Percentiles rank a stretch among this genome's conserved stretches.
phyloP scores from a whole-genome alignment of 2,329 filamentous ascomycete species.

The Cordyceps javanica region DNA sequence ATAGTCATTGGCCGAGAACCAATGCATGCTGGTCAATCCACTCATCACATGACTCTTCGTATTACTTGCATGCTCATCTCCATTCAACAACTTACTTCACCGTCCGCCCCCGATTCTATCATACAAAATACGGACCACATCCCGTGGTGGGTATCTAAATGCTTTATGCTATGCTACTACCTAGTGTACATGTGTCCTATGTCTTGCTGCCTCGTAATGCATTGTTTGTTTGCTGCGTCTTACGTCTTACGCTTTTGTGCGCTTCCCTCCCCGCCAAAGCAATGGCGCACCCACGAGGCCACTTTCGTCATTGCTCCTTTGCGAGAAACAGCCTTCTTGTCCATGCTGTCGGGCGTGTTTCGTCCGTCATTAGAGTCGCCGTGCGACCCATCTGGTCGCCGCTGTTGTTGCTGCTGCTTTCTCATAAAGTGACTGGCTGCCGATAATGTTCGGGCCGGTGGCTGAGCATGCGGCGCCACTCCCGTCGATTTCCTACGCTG shows the following conservation, averaged over 20 bases:
- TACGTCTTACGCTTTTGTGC: neutral
- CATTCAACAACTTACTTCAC: neutral
- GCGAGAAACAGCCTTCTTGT: neutral
- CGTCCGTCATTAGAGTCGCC: constrained; percentile 1
- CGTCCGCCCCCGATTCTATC: neutral
- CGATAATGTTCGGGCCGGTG: constrained; percentile 19
- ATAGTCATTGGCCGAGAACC: too few relatives aligned
- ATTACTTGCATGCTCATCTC: neutral
- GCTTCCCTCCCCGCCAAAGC: constrained; percentile 1
- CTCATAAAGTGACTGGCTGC: constrained; percentile 23
- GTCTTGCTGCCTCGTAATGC: neutral
- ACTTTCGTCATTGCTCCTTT: constrained; percentile 7
- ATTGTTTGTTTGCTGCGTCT: constrained; percentile 3
- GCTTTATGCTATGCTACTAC: constrained; percentile 7
- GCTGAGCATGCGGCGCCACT: neutral
- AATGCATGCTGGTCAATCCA: too few relatives aligned
- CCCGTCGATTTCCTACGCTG: constrained; percentile 6
- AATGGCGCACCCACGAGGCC: constrained; percentile 16
- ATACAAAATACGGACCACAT: neutral
- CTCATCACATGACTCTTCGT: too few relatives aligned
- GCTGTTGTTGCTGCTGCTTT: constrained; percentile 16
- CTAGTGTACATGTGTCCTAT: constrained; percentile 5
- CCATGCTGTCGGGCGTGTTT: constrained; percentile 8
- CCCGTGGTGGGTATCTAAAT: constrained; percentile 10
- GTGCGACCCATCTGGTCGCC: neutral